Evolutionary conservation across 352 stramenopile genomes (phyloP).

Genomic region (Phytophthora europaea): DNA sequence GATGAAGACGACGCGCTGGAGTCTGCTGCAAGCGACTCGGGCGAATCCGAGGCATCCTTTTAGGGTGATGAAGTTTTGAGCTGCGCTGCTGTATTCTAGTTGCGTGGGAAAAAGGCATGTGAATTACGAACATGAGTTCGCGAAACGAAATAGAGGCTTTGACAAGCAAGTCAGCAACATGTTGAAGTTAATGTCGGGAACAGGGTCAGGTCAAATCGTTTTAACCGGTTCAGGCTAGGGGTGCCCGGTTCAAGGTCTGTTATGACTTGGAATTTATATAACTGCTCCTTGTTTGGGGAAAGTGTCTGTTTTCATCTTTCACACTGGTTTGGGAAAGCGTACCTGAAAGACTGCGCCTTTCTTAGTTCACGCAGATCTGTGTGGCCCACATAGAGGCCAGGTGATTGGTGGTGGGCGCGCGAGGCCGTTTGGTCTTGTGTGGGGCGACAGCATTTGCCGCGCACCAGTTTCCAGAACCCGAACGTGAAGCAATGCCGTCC

Average conservation of each 20-base stretch:
- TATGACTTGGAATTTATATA: background rate
- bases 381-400: background rate
- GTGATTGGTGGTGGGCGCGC: constrained; percentile 75
- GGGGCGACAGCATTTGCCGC: constrained; percentile 32
- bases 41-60: constrained; percentile 55
- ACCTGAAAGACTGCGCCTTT: background rate
- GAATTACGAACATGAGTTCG: constrained; percentile 4
- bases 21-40: constrained; percentile 34
- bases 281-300: background rate
- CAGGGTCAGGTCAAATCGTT: background rate
- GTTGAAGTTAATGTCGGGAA: background rate
- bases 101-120: constrained; percentile 10
- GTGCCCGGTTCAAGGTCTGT: background rate
- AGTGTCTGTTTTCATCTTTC: background rate
- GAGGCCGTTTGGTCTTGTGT: constrained; percentile 32
- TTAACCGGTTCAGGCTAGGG: constrained; percentile 1
- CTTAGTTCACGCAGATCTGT: background rate
- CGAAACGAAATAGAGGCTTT: constrained; percentile 2
- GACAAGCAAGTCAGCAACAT: background rate
- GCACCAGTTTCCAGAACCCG: constrained; percentile 81
- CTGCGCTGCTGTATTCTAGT: background rate
- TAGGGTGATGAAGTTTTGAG: constrained; percentile 9
- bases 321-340: background rate
- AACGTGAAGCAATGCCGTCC: constrained; percentile 85
- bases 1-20: constrained; percentile 13